Percentiles rank a stretch among this genome's conserved stretches.
Evolutionary conservation across 768 basidiomycete genomes (phyloP).

Genomic region (Tricholoma furcatifolium): DNA sequence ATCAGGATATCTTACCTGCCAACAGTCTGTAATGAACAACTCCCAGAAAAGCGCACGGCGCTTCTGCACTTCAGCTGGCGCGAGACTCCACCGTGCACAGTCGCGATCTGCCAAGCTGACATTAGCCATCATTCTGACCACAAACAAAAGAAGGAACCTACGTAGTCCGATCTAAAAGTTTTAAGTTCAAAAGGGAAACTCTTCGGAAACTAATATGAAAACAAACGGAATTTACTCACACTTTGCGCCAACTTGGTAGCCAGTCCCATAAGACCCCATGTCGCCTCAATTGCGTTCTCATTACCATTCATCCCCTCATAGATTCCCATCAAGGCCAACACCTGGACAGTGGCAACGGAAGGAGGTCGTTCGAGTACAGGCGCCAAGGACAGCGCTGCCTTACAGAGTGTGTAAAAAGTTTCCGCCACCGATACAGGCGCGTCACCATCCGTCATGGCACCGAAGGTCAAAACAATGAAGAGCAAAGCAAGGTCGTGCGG

Average conservation of each 20-base stretch:
- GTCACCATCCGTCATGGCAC: conserved; percentile 54
- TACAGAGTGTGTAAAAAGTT: conserved; percentile 57
- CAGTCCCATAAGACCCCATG: conserved; percentile 66
- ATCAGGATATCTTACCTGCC: conserved; percentile 50
- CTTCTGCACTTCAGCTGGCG: conserved; percentile 65
- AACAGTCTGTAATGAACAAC: conserved; percentile 69
- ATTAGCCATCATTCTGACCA: conserved; percentile 1
- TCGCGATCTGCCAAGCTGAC: conserved; percentile 52
- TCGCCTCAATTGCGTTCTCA: conserved; percentile 69
- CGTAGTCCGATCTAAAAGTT: conserved; percentile 60
- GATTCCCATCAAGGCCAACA: conserved; percentile 65
- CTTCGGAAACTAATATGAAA: too few relatives aligned
- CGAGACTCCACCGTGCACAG: conserved; percentile 66
- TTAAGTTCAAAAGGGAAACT: conserved; percentile 4
- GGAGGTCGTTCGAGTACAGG: conserved; percentile 71
- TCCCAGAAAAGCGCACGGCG: conserved; percentile 74
- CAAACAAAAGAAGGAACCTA: conserved; percentile 31
- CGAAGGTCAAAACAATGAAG: conserved; percentile 63
- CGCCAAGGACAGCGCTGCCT: conserved; percentile 64
- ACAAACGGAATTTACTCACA: conserved; percentile 37
- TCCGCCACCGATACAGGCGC: conserved; percentile 51
- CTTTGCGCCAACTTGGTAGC: conserved; percentile 68
- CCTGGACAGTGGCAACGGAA: conserved; percentile 68
- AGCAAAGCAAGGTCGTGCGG: conserved; percentile 64
- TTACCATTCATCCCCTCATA: conserved; percentile 67